Conservation (phyloP, 306 rosid genomes). For the Neltuma alba region DNA sequence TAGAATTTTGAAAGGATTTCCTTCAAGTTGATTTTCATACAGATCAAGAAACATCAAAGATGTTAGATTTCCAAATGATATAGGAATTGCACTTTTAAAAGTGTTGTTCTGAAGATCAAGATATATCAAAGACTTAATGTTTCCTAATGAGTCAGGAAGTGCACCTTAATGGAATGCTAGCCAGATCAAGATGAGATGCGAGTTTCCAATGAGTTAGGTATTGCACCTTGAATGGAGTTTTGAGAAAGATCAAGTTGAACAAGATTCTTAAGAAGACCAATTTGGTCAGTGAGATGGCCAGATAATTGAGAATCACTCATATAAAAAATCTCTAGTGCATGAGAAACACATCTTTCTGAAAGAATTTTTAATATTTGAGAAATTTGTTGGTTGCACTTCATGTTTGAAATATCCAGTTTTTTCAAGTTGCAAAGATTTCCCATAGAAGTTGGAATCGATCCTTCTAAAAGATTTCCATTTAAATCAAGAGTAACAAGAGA, state of each 20-base stretch:
- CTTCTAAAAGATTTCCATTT: not conserved
- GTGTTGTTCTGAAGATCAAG: no score
- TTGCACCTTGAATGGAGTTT: not conserved
- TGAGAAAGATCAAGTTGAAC: not conserved
- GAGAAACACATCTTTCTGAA: not conserved
- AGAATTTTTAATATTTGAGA: constrained; percentile 15
- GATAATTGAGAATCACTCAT: not conserved
- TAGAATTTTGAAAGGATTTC: no score
- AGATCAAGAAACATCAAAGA: no score
- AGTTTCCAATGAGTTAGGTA: not conserved
- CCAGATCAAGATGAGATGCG: not conserved
- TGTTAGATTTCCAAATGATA: no score
- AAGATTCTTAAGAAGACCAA: constrained; percentile 5
- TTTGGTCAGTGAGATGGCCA: constrained; percentile 1
- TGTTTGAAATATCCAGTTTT: not conserved
- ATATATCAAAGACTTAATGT: no score
- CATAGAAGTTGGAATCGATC: not conserved
- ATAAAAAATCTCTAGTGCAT: not conserved
- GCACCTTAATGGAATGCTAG: no score
- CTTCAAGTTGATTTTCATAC: no score
- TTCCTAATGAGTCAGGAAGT: no score
- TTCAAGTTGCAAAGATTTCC: constrained; percentile 29
- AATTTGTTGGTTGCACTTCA: not conserved
- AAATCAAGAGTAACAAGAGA: constrained; percentile 3
- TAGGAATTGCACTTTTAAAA: no score